A percentile compares a stretch with the other conserved stretches of the same genome.
These are phyloP conservation scores for Cystofilobasidium capitatum DNA, from an alignment of 768 basidiomycete genomes.

Conservation along the genomic window DNA sequence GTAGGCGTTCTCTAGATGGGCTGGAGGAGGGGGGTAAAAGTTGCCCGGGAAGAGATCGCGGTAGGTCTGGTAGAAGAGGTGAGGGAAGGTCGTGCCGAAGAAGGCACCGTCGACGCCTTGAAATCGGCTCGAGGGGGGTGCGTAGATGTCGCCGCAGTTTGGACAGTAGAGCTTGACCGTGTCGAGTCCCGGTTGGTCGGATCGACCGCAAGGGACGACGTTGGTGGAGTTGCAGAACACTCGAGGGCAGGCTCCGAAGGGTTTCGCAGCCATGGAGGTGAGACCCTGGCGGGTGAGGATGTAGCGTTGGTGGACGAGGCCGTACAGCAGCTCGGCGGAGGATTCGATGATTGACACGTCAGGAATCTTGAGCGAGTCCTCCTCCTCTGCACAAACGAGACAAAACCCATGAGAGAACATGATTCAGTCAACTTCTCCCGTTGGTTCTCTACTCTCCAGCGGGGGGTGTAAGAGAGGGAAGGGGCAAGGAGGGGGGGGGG, in stretches of 20 bases:
- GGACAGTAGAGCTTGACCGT: slow-evolving; percentile 98
- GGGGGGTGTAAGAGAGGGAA: neutral
- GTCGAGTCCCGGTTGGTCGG: slow-evolving; percentile 89
- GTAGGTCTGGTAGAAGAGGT: slow-evolving; percentile 96
- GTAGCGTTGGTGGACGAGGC: slow-evolving; percentile 93
- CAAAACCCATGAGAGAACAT: neutral
- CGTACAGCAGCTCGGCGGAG: slow-evolving; percentile 93
- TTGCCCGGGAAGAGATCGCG: slow-evolving; percentile 88
- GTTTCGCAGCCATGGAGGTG: slow-evolving; percentile 96
- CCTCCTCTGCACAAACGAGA: slow-evolving; percentile 39
- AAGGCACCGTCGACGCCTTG: slow-evolving; percentile 96
- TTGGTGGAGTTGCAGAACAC: slow-evolving; percentile 83
- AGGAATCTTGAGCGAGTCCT: slow-evolving; percentile 90
- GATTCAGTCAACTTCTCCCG: neutral
- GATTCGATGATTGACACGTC: slow-evolving; percentile 98
- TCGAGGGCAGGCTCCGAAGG: slow-evolving; percentile 85
- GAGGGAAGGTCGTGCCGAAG: slow-evolving; percentile 98
- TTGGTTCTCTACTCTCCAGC: neutral
- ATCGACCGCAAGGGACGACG: slow-evolving; percentile 88
- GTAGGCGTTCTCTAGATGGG: slow-evolving; percentile 19
- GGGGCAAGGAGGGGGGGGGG: neutral
- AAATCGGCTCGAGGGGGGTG: slow-evolving; percentile 88
- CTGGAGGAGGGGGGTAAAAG: slow-evolving; percentile 55
- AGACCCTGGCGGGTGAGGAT: slow-evolving; percentile 90
- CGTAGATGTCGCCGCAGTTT: slow-evolving; percentile 94